Conservation (phyloP, 768 basidiomycete genomes). For the Pisolithus sp. region DNA sequence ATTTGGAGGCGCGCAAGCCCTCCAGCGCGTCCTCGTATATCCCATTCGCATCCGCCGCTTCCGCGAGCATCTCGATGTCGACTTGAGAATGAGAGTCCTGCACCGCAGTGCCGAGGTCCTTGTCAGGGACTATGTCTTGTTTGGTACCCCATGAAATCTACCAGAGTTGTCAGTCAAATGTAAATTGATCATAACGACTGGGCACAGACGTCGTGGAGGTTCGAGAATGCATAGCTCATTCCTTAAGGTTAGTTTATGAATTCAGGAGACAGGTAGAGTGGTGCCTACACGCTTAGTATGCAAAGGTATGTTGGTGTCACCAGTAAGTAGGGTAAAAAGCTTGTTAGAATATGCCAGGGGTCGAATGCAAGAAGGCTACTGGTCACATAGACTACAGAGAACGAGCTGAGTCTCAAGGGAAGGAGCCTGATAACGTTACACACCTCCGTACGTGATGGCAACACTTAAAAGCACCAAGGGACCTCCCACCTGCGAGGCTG, state of each 20-base stretch:
- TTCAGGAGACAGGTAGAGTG: not conserved
- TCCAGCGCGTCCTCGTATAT: conserved; percentile 80
- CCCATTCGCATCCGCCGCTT: conserved; percentile 74
- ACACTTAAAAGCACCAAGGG: conserved; percentile 81
- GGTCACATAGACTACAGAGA: conserved; percentile 58
- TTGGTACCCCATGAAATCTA: conserved; percentile 97
- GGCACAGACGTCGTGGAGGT: conserved; percentile 66
- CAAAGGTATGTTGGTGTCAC: conserved; percentile 80
- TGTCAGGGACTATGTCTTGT: conserved; percentile 65
- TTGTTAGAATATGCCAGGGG: conserved; percentile 95
- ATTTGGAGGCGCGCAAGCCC: conserved; percentile 58
- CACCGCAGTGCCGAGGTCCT: conserved; percentile 78
- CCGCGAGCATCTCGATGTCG: conserved; percentile 80
- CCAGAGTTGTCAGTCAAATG: not conserved
- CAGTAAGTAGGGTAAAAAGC: conserved; percentile 82
- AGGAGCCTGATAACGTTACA: conserved; percentile 15
- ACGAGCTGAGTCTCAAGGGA: conserved; percentile 1
- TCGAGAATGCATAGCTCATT: conserved; percentile 75
- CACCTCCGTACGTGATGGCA: conserved; percentile 77
- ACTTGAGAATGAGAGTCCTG: conserved; percentile 79
- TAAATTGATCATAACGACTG: conserved; percentile 4
- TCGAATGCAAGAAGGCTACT: conserved; percentile 82
- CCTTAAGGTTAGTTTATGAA: conserved; percentile 17
- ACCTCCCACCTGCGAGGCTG: conserved; percentile 56
- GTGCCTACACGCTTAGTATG: conserved; percentile 64